Percentiles rank a stretch among this genome's conserved stretches.
Evolutionary conservation across 345 rosid species (phyloP).

Genomic region (Euphorbia peplus): DNA sequence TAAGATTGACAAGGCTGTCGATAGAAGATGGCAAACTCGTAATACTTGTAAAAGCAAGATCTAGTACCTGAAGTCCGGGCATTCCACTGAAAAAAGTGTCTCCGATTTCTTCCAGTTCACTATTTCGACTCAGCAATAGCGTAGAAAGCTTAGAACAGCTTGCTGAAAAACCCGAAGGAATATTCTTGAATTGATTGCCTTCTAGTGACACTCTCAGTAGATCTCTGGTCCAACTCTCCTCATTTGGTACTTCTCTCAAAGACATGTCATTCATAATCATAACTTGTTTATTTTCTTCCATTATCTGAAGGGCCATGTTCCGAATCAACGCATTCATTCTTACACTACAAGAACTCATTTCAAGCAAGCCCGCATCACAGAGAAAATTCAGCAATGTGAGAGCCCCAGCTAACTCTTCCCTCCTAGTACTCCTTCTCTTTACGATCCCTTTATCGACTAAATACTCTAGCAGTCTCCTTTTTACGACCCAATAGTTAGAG

Average conservation of each 20-base stretch:
- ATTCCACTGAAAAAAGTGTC: constrained; percentile 1
- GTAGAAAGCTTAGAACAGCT: constrained; percentile 9
- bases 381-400: background rate
- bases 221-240: constrained; percentile 5
- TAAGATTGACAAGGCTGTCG: constrained; percentile 15
- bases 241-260: background rate
- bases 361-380: constrained; percentile 6
- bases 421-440: background rate
- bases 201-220: constrained; percentile 18
- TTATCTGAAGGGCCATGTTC: constrained; percentile 24
- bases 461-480: background rate
- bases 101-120: background rate
- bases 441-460: background rate
- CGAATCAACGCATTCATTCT: constrained; percentile 20
- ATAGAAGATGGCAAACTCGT: constrained; percentile 16
- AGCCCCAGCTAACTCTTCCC: background rate
- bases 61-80: background rate
- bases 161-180: constrained; percentile 5
- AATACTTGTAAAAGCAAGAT: background rate
- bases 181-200: background rate
- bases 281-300: background rate
- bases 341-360: background rate
- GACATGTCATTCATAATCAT: background rate
- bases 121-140: background rate
- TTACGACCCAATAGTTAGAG: too few relatives aligned